Evolutionary conservation across 169 alveolate species (phyloP).

Genomic region (Plasmodium relictum): DNA sequence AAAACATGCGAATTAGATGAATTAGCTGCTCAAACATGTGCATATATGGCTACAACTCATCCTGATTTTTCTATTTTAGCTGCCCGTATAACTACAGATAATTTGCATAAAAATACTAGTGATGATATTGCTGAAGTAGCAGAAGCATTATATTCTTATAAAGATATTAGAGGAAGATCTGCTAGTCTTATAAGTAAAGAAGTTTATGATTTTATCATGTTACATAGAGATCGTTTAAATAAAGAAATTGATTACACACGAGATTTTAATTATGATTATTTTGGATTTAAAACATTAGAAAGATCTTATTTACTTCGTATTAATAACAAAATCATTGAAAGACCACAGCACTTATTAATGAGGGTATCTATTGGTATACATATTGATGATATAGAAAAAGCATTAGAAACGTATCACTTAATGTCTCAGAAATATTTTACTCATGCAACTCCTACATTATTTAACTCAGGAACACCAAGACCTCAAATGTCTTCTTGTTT

Average conservation of each 20-base stretch:
- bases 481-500: conserved; percentile 98
- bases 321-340: conserved; percentile 94
- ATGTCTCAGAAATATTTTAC: conserved; percentile 97
- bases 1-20: conserved; percentile 95
- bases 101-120: conserved; percentile 96
- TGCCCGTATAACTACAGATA: conserved; percentile 96
- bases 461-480: conserved; percentile 97
- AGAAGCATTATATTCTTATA: conserved; percentile 84
- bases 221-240: conserved; percentile 90
- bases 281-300: conserved; percentile 99
- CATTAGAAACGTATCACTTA: conserved; percentile 94
- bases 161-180: conserved; percentile 91
- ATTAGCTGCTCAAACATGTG: conserved; percentile 98
- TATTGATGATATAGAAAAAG: conserved; percentile 95
- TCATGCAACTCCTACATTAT: conserved; percentile 99
- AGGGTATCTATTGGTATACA: conserved; percentile 98
- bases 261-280: conserved; percentile 97
- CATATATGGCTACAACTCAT: conserved; percentile 98
- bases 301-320: conserved; percentile 93
- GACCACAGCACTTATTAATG: conserved; percentile 99
- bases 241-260: conserved; percentile 94
- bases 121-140: conserved; percentile 91
- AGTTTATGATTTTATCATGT: conserved; percentile 92
- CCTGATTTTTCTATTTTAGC: conserved; percentile 98
- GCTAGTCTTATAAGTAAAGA: conserved; percentile 95